Evolutionary conservation across 108 stramenopile species (phyloP), one percentile per base, ranked within the genome.

Genomic region (Nitzschia sp.): DNA sequence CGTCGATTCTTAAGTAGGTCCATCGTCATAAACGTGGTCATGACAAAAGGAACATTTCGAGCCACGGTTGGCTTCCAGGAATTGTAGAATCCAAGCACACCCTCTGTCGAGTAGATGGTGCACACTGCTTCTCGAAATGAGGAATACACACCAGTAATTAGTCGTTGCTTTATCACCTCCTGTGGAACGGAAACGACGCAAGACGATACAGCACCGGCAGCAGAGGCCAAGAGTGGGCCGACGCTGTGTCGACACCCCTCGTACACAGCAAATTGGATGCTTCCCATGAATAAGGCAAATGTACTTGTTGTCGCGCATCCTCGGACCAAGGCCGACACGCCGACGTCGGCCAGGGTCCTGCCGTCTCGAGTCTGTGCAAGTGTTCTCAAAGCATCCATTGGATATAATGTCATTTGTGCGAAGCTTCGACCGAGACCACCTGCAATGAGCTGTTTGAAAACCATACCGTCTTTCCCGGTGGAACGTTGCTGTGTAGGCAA

Each of bases 31-130:
- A 90, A 90, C 21, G 84, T 81, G 34, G 72, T 66, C 5, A 85
- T 69, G 19, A 86, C 85, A 74, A 85, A 90, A 2, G 89, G 89
- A 5, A 90, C 76, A 69, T 90, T 90, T 1, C 89, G 61, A 2
- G 74, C 65, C 63, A 87, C 56, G 4, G 89, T 90, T 0, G 89
- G 85, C 33, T 58, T 67, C 89, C 85, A 87, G 2, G 76, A 78
- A 32, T 46, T 36, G 53, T 87, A 90, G 60, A 90, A 90, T 1
- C 89, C 89, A 19, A 26, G 25, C 0, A 79, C 27, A 13, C 89
- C 89, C 65, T 90, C 85, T 11, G 34, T 62, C 44, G 61, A 63
- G 53, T 63, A 82, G 45, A 90, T 87, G 1, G 68, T 75, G 0
- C 11, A 1, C 0, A 82, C 79, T 16, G 89, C 89, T 34, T 74